Base-by-base conservation (phyloP, 2,329 filamentous ascomycete genomes). In the Colletotrichum falcatum region DNA sequence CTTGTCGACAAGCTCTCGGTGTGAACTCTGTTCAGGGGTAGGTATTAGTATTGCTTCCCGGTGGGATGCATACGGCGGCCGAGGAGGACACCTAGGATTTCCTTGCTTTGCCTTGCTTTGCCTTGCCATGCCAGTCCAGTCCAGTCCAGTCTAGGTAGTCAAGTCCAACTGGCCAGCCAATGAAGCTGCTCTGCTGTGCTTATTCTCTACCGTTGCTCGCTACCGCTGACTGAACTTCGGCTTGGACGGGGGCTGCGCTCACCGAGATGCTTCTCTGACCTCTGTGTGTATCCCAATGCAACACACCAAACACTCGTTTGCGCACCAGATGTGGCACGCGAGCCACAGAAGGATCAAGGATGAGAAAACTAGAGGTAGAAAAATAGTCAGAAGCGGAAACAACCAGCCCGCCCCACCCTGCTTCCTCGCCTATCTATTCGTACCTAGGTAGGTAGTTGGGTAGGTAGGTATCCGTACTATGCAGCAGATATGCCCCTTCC, bases 331-430 rank as follows among this genome's bases (percentile, higher is more conserved):
- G 35, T 56, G 35, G 60, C 46, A 56, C 44, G 16, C 42, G 42
- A 44, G 53, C 33, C 28, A 33, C 18, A 35, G 54, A 51, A 30
- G 26, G 48, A 44, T 49, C n/a, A n/a, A 60, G 11, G 58, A 35
- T 11, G 58, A 48, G 42, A 59, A 26, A 51, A 65, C 33, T 23
- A 20, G 58, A 62, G 37, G 39, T 39, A 11, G 26, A 49, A 66
- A 66, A 62, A 39, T 48, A 66, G n/a, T n/a, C n/a, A 55, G 42
- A 55, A 56, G 55, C 58, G 44, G 12, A 55, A 62, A 62, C 58
- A 61, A 8, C 46, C 20, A 61, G 14, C 46, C 20, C 20, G n/a
- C 16, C 53, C 53, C 42, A n/a, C 18, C 33, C 33, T 9, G 44
- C 30, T n/a, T n/a, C 44, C 30, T n/a, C 44, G 30, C 58, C 44